phyloP scores from a whole-genome alignment of 140 eudicot species.

The Eryngium alpinum region DNA sequence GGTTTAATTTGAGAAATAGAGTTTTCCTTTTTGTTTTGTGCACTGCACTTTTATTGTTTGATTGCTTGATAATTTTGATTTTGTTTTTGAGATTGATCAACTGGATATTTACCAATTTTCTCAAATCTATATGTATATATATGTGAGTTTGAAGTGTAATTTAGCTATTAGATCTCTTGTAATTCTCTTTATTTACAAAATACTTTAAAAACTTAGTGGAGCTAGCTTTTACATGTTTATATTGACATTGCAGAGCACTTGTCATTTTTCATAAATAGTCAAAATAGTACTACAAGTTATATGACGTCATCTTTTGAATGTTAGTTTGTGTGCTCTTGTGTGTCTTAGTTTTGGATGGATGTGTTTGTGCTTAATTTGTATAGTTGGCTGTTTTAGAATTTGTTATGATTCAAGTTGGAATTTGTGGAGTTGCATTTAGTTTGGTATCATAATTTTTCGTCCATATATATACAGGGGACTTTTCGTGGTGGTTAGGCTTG shows the following conservation, averaged over 20 bases:
- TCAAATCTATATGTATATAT: not conserved
- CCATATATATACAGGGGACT: too few relatives aligned
- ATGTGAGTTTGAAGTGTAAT: not conserved
- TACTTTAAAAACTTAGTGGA: not conserved
- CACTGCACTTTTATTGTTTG: too few relatives aligned
- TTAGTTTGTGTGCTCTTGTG: not conserved
- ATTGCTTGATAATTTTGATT: too few relatives aligned
- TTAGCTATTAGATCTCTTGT: not conserved
- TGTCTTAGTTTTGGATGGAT: not conserved
- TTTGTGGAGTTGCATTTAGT: too few relatives aligned
- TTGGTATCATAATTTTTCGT: too few relatives aligned
- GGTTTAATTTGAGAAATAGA: not conserved
- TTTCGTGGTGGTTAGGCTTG: too few relatives aligned
- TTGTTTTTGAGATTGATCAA: not conserved
- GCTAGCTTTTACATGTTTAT: not conserved
- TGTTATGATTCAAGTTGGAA: not conserved
- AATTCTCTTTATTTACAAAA: not conserved
- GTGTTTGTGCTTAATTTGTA: not conserved
- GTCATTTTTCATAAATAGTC: not conserved
- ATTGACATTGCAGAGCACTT: not conserved
- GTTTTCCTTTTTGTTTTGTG: too few relatives aligned
- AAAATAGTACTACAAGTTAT: not conserved
- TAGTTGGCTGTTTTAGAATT: not conserved
- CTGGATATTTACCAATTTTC: not conserved
- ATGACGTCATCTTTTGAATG: slow-evolving; percentile 9